phyloP scores from a whole-genome alignment of 495 filamentous ascomycete species.

The Chaetomium tenue region DNA sequence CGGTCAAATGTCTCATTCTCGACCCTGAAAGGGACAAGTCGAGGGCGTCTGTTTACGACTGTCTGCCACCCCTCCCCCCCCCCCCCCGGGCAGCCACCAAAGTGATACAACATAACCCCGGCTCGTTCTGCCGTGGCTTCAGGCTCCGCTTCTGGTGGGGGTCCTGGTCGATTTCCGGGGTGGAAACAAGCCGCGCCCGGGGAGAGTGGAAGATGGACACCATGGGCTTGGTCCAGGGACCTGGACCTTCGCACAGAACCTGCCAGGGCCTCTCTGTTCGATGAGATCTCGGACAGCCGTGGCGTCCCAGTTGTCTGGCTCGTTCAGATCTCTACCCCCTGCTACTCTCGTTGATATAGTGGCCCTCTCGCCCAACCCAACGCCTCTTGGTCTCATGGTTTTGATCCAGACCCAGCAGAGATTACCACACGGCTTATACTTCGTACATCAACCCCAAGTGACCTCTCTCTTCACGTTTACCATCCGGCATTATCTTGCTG shows the following conservation, averaged over 20 bases:
- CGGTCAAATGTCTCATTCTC: constrained; percentile 14
- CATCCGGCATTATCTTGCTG: constrained; percentile 13
- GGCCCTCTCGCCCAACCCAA: not conserved
- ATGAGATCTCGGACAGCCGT: constrained; percentile 28
- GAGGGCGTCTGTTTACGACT: not conserved
- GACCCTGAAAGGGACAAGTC: not conserved
- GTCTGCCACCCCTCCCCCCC: not conserved
- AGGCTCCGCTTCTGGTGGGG: constrained; percentile 19
- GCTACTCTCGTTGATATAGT: constrained; percentile 12
- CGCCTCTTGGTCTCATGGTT: constrained; percentile 1
- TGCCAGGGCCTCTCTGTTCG: constrained; percentile 26
- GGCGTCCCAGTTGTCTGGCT: constrained; percentile 30
- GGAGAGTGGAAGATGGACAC: not conserved
- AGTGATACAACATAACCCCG: constrained; percentile 10
- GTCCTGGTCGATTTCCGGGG: constrained; percentile 10
- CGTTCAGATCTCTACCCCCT: constrained; percentile 4
- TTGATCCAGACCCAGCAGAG: not conserved
- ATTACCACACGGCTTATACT: not conserved
- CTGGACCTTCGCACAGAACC: constrained; percentile 14
- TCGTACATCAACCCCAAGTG: not conserved
- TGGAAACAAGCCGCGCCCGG: constrained; percentile 7
- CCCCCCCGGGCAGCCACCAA: constrained; percentile 3
- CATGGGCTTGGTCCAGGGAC: constrained; percentile 13
- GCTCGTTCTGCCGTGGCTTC: constrained; percentile 11
- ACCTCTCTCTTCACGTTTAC: not conserved